phyloP scores from a whole-genome alignment of 2,329 filamentous ascomycete species.

The Monosporascus sp. region DNA sequence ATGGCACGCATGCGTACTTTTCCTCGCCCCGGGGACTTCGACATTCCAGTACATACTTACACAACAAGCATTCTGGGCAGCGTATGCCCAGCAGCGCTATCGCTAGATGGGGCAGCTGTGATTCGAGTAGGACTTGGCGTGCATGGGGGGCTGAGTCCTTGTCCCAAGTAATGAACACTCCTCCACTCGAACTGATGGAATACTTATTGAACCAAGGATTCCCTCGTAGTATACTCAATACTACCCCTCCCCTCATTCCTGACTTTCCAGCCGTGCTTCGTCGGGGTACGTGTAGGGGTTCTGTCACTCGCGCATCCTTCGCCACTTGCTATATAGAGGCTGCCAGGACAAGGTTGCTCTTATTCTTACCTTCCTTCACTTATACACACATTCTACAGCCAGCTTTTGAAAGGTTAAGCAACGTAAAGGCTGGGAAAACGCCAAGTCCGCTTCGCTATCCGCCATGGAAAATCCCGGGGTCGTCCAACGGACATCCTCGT shows the following conservation, averaged over 20 bases:
- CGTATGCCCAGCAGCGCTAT: too few species aligned
- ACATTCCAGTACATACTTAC: too few species aligned
- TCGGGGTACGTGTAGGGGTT: not conserved
- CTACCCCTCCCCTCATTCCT: not conserved
- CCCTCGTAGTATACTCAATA: not conserved
- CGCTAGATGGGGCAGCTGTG: too few species aligned
- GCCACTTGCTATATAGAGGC: not conserved
- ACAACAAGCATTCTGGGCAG: too few species aligned
- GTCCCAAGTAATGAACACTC: too few species aligned
- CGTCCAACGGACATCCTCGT: conserved; percentile 25
- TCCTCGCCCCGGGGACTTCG: too few species aligned
- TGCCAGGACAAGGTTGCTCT: not conserved
- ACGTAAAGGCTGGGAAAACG: too few species aligned
- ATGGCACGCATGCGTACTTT: too few species aligned
- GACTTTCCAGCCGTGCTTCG: not conserved
- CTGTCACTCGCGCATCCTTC: not conserved
- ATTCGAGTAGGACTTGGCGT: too few species aligned
- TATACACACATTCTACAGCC: too few species aligned
- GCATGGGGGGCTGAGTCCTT: too few species aligned
- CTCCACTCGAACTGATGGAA: not conserved
- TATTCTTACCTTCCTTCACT: not conserved
- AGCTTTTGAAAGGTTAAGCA: too few species aligned
- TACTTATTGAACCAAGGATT: not conserved
- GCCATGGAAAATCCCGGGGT: conserved; percentile 21
- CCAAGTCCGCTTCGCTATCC: not conserved